Conservation (phyloP, 1,139 yeast species). For the Yarrowia galli region DNA sequence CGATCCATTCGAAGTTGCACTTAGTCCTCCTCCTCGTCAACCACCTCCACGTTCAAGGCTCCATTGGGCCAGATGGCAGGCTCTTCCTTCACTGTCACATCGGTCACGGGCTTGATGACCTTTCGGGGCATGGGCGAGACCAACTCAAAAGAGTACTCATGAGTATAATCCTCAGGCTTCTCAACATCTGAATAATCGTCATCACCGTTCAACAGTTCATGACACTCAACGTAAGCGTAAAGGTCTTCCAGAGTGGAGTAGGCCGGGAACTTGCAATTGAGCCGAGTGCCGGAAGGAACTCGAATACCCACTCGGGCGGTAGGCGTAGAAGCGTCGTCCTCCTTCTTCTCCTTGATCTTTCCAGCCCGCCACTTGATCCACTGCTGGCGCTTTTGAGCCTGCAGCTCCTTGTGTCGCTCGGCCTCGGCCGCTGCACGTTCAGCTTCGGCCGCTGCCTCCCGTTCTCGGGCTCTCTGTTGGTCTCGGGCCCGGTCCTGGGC, state of each 20-base stretch:
- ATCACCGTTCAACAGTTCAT: constrained; percentile 42
- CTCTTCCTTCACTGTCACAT: constrained; percentile 53
- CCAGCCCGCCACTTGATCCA: constrained; percentile 48
- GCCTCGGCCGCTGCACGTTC: constrained; percentile 40
- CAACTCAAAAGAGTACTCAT: constrained; percentile 57
- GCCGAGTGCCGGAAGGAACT: constrained; percentile 65
- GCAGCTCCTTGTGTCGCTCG: constrained; percentile 40
- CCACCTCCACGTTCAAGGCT: constrained; percentile 60
- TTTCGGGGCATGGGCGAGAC: constrained; percentile 65
- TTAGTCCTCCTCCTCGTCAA: constrained; percentile 44
- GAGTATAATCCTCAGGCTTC: constrained; percentile 55
- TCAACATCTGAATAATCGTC: constrained; percentile 31
- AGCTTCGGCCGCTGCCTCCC: constrained; percentile 37
- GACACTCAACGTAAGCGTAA: constrained; percentile 67
- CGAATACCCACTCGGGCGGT: constrained; percentile 58
- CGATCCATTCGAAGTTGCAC: background rate
- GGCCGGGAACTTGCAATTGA: constrained; percentile 62
- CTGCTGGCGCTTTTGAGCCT: constrained; percentile 40
- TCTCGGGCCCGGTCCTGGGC: constrained; percentile 58
- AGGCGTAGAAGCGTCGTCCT: constrained; percentile 15
- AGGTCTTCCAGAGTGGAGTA: constrained; percentile 63
- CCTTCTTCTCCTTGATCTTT: constrained; percentile 39
- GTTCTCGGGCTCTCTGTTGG: constrained; percentile 50
- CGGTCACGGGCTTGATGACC: constrained; percentile 51
- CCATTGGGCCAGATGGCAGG: constrained; percentile 66